Conservation (phyloP, 805 yeast species). For the Ogataea thermomethanolica region DNA sequence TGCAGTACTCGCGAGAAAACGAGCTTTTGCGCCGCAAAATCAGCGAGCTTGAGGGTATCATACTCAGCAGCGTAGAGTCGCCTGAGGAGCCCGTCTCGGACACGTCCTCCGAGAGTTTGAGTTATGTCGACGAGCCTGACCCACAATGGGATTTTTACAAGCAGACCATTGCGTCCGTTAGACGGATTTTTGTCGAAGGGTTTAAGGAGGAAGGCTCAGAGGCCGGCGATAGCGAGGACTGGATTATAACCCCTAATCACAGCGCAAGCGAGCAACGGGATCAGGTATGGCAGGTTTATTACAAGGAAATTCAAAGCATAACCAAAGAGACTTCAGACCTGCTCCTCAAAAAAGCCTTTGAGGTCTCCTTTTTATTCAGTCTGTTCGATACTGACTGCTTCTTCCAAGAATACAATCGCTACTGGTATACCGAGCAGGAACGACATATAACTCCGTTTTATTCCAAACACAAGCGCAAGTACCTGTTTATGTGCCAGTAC, state of each 20-base stretch:
- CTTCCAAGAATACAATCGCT: constrained; percentile 56
- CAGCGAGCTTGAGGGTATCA: constrained; percentile 17
- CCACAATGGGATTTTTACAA: background rate
- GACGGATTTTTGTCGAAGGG: background rate
- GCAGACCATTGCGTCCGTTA: background rate
- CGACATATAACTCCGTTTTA: constrained; percentile 24
- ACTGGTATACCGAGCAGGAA: constrained; percentile 20
- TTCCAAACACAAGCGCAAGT: constrained; percentile 19
- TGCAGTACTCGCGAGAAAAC: constrained; percentile 20
- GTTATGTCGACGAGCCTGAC: background rate
- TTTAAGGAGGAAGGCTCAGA: background rate
- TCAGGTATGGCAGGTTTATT: background rate
- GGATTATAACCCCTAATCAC: constrained; percentile 10
- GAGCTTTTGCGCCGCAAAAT: constrained; percentile 20
- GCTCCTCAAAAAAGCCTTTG: background rate
- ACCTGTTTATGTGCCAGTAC: constrained; percentile 28
- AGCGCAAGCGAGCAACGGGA: background rate
- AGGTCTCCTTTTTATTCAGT: constrained; percentile 29
- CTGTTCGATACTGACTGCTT: constrained; percentile 58
- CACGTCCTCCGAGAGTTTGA: background rate
- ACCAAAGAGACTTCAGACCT: background rate
- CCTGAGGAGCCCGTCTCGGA: background rate
- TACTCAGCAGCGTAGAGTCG: background rate
- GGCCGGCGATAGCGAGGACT: constrained; percentile 17
- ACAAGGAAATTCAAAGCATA: background rate